These are phyloP conservation scores for Lactarius quietus DNA, from an alignment of 768 basidiomycete genomes.

Conservation along the genomic window DNA sequence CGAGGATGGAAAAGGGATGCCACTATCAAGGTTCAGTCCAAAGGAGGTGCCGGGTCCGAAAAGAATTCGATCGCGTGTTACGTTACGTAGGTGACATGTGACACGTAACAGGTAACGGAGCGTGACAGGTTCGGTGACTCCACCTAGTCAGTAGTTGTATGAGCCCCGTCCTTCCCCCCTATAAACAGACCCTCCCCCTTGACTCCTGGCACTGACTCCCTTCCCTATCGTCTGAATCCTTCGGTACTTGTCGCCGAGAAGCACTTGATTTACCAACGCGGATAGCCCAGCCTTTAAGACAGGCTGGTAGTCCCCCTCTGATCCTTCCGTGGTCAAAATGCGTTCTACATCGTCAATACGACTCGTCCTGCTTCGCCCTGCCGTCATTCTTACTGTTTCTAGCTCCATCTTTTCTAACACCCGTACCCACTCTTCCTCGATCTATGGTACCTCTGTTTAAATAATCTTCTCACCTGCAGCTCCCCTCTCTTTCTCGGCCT, in stretches of 20 bases:
- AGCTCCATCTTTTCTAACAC: conserved; percentile 20
- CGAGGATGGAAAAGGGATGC: conserved; percentile 12
- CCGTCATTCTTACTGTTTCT: conserved; percentile 23
- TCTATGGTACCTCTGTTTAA: conserved; percentile 21
- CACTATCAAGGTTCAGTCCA: conserved; percentile 22
- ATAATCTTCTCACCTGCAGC: conserved; percentile 11
- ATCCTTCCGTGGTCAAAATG: conserved; percentile 40
- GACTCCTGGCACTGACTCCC: conserved; percentile 14
- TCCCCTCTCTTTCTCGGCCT: conserved; percentile 6
- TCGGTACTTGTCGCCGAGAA: conserved; percentile 27
- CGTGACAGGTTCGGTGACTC: conserved; percentile 34
- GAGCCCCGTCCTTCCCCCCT: conserved; percentile 14
- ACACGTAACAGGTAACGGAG: conserved; percentile 28
- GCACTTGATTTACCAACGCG: conserved; percentile 33
- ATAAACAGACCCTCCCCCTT: conserved; percentile 18
- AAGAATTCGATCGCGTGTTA: conserved; percentile 24
- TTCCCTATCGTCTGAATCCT: conserved; percentile 10
- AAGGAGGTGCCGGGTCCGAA: conserved; percentile 13
- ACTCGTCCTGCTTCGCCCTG: conserved; percentile 29
- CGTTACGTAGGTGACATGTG: conserved; percentile 18
- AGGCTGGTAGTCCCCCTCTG: conserved; percentile 35
- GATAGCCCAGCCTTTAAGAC: conserved; percentile 44
- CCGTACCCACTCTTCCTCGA: conserved; percentile 4
- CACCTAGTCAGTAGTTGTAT: conserved; percentile 20
- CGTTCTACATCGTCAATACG: conserved; percentile 29